A percentile compares a stretch with the other conserved stretches of the same genome.
Conservation (phyloP, 306 rosid genomes). For the Rosa rugosa region DNA sequence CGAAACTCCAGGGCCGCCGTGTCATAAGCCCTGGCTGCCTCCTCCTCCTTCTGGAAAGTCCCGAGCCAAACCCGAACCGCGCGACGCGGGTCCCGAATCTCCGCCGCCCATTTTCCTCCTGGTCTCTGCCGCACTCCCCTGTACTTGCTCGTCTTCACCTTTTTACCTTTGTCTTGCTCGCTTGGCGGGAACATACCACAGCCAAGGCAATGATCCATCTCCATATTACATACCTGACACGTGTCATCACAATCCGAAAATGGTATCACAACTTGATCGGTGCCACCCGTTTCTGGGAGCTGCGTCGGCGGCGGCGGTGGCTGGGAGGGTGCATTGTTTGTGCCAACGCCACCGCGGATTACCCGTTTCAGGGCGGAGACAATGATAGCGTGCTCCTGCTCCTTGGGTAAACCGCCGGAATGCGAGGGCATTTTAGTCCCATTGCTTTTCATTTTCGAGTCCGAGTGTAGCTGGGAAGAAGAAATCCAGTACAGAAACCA, state of each 20-base stretch:
- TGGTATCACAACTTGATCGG: neutral
- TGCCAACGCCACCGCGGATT: slow-evolving; percentile 22
- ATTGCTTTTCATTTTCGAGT: no score
- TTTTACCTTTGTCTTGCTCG: neutral
- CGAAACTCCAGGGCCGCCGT: slow-evolving; percentile 49
- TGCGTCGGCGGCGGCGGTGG: neutral
- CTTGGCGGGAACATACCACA: slow-evolving; percentile 31
- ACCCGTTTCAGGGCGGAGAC: slow-evolving; percentile 52
- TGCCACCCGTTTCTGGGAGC: neutral
- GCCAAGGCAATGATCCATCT: slow-evolving; percentile 40
- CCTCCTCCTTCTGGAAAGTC: slow-evolving; percentile 53
- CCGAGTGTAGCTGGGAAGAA: no score
- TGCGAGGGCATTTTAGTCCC: neutral
- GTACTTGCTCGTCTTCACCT: slow-evolving; percentile 26
- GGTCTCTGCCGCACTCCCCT: slow-evolving; percentile 15
- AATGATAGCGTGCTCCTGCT: slow-evolving; percentile 51
- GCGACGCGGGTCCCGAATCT: slow-evolving; percentile 10
- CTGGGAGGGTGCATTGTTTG: neutral
- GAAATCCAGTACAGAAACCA: no score
- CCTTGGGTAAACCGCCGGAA: neutral
- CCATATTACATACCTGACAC: slow-evolving; percentile 28
- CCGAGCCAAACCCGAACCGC: slow-evolving; percentile 53
- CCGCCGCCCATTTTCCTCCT: neutral
- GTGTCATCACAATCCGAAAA: neutral
- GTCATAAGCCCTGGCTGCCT: slow-evolving; percentile 65